Conservation (phyloP, 108 stramenopile species). For the Discostella stelligeroides region DNA sequence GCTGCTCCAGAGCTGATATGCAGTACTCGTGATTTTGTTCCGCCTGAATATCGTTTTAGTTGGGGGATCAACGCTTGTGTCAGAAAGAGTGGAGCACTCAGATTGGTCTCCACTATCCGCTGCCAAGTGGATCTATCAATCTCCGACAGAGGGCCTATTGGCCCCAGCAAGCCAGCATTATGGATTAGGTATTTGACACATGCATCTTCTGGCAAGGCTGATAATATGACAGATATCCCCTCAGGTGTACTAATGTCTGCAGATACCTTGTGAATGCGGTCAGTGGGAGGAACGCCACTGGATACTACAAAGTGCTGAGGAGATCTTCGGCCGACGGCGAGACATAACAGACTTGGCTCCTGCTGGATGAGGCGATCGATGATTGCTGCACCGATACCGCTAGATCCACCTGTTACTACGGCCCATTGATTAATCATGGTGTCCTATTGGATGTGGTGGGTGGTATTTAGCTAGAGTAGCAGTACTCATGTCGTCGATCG, state of each 20-base stretch:
- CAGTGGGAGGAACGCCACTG: not conserved
- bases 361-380: constrained; percentile 27
- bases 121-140: constrained; percentile 44
- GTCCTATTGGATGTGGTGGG: too few species aligned
- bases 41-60: constrained; percentile 35
- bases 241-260: constrained; percentile 46
- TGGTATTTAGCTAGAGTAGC: too few species aligned
- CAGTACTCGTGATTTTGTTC: constrained; percentile 40
- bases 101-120: constrained; percentile 46
- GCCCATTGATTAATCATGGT: constrained; percentile 38
- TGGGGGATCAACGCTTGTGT: constrained; percentile 61
- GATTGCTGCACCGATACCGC: constrained; percentile 42
- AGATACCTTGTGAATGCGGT: constrained; percentile 19
- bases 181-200: constrained; percentile 61
- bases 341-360: constrained; percentile 33
- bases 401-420: constrained; percentile 39
- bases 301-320: constrained; percentile 15
- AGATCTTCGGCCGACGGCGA: constrained; percentile 34
- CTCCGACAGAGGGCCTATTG: constrained; percentile 52
- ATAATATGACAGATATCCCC: constrained; percentile 29
- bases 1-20: constrained; percentile 69
- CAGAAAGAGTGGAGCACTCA: constrained; percentile 63
- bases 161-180: constrained; percentile 65
- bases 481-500: too few species aligned
- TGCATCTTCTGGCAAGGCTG: constrained; percentile 28